Conservation (phyloP, 73 alveolate species). For the Paramecium tetraurelia region DNA sequence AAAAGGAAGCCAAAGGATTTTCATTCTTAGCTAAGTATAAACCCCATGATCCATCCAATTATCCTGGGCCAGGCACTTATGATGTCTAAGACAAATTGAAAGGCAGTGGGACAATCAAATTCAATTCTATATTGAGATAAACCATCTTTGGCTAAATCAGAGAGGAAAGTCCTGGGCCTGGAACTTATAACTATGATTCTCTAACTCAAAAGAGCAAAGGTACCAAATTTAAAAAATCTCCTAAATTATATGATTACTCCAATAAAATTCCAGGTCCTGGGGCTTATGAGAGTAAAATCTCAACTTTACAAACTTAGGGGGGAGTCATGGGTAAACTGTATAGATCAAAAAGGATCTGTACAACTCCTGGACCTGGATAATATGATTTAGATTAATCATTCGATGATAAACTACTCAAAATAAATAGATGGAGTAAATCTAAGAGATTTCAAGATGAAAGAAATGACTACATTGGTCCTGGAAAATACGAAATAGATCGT, state of each 20-base stretch:
- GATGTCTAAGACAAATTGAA: neutral
- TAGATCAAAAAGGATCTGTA: neutral
- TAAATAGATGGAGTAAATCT: neutral
- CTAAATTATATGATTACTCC: neutral
- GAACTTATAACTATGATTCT: neutral
- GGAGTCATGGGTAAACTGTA: neutral
- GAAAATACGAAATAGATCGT: neutral
- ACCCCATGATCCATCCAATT: neutral
- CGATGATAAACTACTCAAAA: neutral
- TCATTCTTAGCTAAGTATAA: neutral
- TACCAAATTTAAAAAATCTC: neutral
- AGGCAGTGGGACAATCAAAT: neutral
- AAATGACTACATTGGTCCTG: neutral
- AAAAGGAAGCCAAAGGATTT: neutral
- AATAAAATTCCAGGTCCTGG: conserved; percentile 26
- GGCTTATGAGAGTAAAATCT: neutral
- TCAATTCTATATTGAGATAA: neutral
- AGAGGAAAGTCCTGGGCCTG: conserved; percentile 13
- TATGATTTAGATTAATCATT: neutral
- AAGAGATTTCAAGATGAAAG: neutral
- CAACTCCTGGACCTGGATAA: conserved; percentile 23
- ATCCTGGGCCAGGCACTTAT: neutral
- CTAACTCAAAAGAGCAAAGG: neutral
- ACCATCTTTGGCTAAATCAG: neutral
- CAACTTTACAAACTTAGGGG: neutral